Percentiles rank a stretch among this genome's conserved stretches.
These are phyloP conservation scores for Kuraishia hungarica DNA, from an alignment of 805 yeast species.

Conservation along the genomic window DNA sequence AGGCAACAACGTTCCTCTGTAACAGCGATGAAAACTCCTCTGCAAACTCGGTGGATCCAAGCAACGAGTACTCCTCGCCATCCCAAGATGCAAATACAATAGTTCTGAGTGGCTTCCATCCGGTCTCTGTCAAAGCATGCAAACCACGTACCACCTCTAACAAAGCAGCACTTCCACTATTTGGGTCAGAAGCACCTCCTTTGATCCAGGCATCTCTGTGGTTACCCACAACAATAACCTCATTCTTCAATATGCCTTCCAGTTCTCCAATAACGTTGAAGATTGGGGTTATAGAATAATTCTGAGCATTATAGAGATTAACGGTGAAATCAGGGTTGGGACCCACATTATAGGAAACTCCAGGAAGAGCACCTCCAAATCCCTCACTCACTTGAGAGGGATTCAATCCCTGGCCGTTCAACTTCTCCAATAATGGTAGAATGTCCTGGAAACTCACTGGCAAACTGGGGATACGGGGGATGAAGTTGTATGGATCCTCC, in stretches of 20 bases:
- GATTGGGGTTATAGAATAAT: constrained; percentile 51
- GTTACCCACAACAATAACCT: constrained; percentile 60
- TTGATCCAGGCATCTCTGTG: constrained; percentile 79
- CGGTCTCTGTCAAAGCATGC: constrained; percentile 37
- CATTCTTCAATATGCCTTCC: constrained; percentile 43
- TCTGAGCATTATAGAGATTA: constrained; percentile 53
- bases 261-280: constrained; percentile 56
- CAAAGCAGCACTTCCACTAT: constrained; percentile 60
- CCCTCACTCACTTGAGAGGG: constrained; percentile 18
- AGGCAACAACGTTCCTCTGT: constrained; percentile 48
- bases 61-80: constrained; percentile 63
- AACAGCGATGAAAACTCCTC: constrained; percentile 45
- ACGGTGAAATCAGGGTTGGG: constrained; percentile 31
- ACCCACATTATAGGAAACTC: constrained; percentile 26
- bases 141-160: constrained; percentile 58
- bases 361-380: constrained; percentile 23
- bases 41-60: constrained; percentile 77
- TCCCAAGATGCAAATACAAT: constrained; percentile 74
- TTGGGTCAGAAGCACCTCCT: constrained; percentile 77
- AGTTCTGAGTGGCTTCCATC: constrained; percentile 71
- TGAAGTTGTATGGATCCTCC: constrained; percentile 36
- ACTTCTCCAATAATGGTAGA: constrained; percentile 46
- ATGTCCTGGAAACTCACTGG: constrained; percentile 63
- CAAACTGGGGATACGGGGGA: constrained; percentile 61
- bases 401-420: constrained; percentile 49